Percentiles rank a stretch among this genome's conserved stretches.
phyloP scores from a whole-genome alignment of 495 filamentous ascomycete species.

The Glonium stellatum region DNA sequence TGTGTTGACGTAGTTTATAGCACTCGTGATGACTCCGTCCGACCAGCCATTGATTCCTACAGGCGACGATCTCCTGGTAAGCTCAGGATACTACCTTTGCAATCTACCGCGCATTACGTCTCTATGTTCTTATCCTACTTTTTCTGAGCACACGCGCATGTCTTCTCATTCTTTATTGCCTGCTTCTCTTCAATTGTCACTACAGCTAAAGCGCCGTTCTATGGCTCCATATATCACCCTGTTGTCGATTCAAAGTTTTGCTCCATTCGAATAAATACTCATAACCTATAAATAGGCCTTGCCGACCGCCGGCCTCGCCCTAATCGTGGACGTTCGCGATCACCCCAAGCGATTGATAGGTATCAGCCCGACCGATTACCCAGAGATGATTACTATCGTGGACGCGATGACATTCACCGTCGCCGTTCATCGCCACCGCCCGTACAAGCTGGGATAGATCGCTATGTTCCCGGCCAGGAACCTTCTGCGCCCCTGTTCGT shows the following conservation, averaged over 20 bases:
- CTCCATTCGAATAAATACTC: background rate
- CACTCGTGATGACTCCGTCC: slow-evolving; percentile 15
- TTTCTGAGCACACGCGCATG: no score
- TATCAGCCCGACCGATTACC: slow-evolving; percentile 40
- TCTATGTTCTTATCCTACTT: no score
- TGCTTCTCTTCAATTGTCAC: no score
- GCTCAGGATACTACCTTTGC: slow-evolving; percentile 2
- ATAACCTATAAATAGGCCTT: slow-evolving; percentile 13
- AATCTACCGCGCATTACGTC: no score
- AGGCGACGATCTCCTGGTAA: slow-evolving; percentile 34
- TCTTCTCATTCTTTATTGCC: no score
- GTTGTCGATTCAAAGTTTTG: no score
- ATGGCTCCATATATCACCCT: no score
- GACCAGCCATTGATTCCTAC: slow-evolving; percentile 27
- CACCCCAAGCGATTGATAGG: slow-evolving; percentile 40
- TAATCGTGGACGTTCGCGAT: slow-evolving; percentile 47
- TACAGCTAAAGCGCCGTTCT: no score
- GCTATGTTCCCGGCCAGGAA: slow-evolving; percentile 88
- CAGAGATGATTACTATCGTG: slow-evolving; percentile 61
- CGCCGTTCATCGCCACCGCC: slow-evolving; percentile 58
- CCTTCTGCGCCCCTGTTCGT: slow-evolving; percentile 49
- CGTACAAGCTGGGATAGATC: slow-evolving; percentile 72
- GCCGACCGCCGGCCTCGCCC: slow-evolving; percentile 45
- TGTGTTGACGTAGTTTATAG: slow-evolving; percentile 9
- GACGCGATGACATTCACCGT: slow-evolving; percentile 48